Base-by-base conservation (phyloP, 1,284 basidiomycete genomes). In the Boletus calvinii region DNA sequence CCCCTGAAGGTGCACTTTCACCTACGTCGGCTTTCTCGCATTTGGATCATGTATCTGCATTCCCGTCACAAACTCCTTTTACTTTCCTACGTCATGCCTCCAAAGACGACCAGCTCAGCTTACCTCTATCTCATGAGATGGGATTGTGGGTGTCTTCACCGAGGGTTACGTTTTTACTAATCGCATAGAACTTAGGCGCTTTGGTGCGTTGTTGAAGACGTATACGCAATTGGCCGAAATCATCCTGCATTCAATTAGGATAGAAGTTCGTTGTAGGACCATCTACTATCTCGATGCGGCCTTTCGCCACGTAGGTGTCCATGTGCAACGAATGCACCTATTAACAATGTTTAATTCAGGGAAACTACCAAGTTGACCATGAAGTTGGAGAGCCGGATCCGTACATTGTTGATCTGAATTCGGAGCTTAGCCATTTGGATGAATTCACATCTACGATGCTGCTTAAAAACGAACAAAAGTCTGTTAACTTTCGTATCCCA, bases 381-480 rank as follows among this genome's bases (percentile, higher is more conserved):
- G 93, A 95, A 68, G 86, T 90, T 4, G 77, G 84, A 30, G 95
- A 98, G 65, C 96, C 95, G 0, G 95, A 98, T 66, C 84, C 91
- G 4, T 87, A 94, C 65, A 80, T 98, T 43, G 79, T 91, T 39
- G 93, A 98, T 66, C 78, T 98, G 42, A 98, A 96, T 63, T 76
- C 78, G 9, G 89, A 94, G 58, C 74, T 99, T 5, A 81, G 85
- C 37, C 80, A 85, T 59, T 86, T 84, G 57, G 90, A 97, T 59
- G 90, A 90, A 53, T 79, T 84, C 50, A 77, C 85, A 11, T 78
- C 81, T 0, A 73, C 74, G 1, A 81, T 83, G 12, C 69, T 96
- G 29, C 83, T 85, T 0, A 71, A 75, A 39, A 74, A 72, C 37
- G 87, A 93, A 60, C 77, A 85, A 67, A 77, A 74, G 92, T 94